phyloP scores from a whole-genome alignment of 495 filamentous ascomycete genomes.

The Hypoxylon perforatum region DNA sequence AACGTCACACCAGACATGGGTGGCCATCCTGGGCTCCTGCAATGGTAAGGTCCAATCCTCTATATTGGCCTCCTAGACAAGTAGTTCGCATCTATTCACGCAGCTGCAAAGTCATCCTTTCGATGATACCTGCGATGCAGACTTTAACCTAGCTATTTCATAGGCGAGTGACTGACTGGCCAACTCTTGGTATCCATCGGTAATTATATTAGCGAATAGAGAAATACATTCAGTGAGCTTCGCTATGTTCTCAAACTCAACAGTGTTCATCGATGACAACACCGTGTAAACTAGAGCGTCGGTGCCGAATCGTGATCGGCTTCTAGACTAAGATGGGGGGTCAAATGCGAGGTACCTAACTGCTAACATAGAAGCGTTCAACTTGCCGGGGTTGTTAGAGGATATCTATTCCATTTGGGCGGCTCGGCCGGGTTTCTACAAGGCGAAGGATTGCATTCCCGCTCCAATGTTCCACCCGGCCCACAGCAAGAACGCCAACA shows the following conservation, averaged over 20 bases:
- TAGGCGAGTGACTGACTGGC: neutral
- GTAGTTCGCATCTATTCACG: neutral
- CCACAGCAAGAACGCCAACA: neutral
- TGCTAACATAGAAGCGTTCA: neutral
- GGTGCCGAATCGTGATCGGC: too few relatives aligned
- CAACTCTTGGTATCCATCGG: neutral
- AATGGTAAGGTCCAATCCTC: neutral
- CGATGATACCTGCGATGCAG: neutral
- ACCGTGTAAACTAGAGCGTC: too few relatives aligned
- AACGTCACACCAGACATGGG: slow-evolving; percentile 17
- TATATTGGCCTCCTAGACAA: neutral
- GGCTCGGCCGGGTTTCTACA: neutral
- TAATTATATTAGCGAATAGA: too few relatives aligned
- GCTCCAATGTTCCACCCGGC: neutral
- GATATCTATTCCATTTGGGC: neutral
- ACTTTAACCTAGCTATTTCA: neutral
- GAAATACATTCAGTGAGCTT: too few relatives aligned
- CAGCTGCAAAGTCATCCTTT: neutral
- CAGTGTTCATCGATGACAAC: too few relatives aligned
- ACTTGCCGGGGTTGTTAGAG: neutral
- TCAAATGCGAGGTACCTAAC: neutral
- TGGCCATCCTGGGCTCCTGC: slow-evolving; percentile 10
- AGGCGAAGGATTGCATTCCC: slow-evolving; percentile 3
- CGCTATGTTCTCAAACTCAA: too few relatives aligned
- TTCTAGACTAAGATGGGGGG: too few relatives aligned